Conservation (phyloP, 768 basidiomycete genomes). For the Lentinula detonsa region DNA sequence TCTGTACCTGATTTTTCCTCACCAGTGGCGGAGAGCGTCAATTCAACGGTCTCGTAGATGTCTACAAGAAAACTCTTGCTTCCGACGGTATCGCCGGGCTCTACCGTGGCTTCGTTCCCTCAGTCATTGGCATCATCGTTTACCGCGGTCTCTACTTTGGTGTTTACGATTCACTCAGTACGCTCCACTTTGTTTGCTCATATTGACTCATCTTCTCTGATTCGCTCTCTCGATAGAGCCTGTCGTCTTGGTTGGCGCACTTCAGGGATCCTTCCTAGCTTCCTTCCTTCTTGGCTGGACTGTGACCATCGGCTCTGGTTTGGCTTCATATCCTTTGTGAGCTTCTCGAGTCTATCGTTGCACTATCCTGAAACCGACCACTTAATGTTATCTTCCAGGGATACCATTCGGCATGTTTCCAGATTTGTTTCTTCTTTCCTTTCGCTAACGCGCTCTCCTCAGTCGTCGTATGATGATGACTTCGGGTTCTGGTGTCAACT, state of each 20-base stretch:
- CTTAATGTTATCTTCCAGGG: constrained; percentile 31
- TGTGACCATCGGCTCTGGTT: constrained; percentile 99
- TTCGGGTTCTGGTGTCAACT: constrained; percentile 90
- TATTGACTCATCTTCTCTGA: background rate
- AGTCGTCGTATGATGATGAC: constrained; percentile 99
- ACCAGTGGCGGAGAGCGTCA: constrained; percentile 90
- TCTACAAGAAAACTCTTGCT: constrained; percentile 96
- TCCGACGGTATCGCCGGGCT: constrained; percentile 98
- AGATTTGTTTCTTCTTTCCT: background rate
- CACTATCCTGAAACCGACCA: background rate
- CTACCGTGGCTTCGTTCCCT: constrained; percentile 99
- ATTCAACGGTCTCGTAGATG: constrained; percentile 98
- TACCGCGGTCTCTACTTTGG: constrained; percentile 99
- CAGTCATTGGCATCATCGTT: constrained; percentile 98
- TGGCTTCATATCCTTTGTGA: constrained; percentile 80
- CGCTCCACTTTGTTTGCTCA: constrained; percentile 22
- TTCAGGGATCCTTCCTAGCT: constrained; percentile 94
- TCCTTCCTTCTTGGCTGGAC: constrained; percentile 98
- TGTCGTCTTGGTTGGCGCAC: constrained; percentile 91
- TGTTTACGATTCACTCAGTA: constrained; percentile 92
- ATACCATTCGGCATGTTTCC: constrained; percentile 71
- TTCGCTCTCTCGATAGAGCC: constrained; percentile 57
- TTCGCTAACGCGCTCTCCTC: constrained; percentile 22
- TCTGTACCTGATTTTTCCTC: background rate
- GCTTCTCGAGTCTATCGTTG: background rate